A percentile compares a stretch with the other conserved stretches of the same genome.
Conservation (phyloP, 345 rosid genomes). For the Arabidopsis suecica region DNA sequence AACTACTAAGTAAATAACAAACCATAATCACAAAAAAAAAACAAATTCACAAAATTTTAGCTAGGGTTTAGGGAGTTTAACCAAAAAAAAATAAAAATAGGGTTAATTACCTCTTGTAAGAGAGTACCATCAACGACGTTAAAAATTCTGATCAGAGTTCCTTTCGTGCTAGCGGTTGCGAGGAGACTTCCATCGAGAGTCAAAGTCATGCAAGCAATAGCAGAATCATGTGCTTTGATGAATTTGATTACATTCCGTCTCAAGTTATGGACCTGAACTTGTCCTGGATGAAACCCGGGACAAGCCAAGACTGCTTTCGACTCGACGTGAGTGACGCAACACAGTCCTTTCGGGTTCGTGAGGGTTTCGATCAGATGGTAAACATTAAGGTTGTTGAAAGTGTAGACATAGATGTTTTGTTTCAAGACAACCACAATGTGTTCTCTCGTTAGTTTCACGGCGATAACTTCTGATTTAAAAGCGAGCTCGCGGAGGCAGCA, state of each 20-base stretch:
- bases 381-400: slow-evolving; percentile 65
- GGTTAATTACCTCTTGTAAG: slow-evolving; percentile 69
- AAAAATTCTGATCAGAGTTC: slow-evolving; percentile 86
- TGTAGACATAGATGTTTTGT: slow-evolving; percentile 72
- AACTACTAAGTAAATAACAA: background rate
- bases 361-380: slow-evolving; percentile 67
- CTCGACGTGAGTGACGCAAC: slow-evolving; percentile 75
- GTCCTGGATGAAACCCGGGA: slow-evolving; percentile 75
- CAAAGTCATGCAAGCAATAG: slow-evolving; percentile 68
- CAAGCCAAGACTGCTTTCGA: slow-evolving; percentile 74
- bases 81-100: background rate
- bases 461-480: slow-evolving; percentile 70
- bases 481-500: slow-evolving; percentile 68
- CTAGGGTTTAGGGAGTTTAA: too few species aligned
- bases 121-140: slow-evolving; percentile 82
- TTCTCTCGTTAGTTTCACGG: slow-evolving; percentile 69
- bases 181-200: slow-evolving; percentile 81
- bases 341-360: slow-evolving; percentile 70
- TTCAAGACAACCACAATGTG: slow-evolving; percentile 73
- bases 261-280: slow-evolving; percentile 80
- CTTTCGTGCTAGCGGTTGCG: slow-evolving; percentile 82
- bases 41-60: background rate
- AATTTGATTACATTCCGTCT: slow-evolving; percentile 63
- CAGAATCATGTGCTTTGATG: slow-evolving; percentile 76
- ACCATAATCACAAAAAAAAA: background rate